These are phyloP conservation scores for Boletus tomentosulus DNA, from an alignment of 768 basidiomycete species.

Conservation along the genomic window DNA sequence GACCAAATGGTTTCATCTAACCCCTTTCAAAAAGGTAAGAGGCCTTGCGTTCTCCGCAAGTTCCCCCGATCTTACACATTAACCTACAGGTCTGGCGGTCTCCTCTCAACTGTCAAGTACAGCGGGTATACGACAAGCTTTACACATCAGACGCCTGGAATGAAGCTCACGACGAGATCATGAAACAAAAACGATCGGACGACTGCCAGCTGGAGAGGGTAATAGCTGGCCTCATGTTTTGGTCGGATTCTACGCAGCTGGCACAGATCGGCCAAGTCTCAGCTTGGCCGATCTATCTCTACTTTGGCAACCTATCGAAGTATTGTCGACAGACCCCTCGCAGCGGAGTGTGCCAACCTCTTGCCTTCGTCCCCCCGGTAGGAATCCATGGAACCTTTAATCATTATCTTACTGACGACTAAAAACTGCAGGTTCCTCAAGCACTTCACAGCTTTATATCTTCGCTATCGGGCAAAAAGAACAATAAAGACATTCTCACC, in stretches of 20 bases:
- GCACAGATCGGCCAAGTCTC: too few species aligned
- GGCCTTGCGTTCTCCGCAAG: constrained; percentile 14
- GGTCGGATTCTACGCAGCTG: too few species aligned
- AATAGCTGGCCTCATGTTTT: background rate
- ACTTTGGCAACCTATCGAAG: too few species aligned
- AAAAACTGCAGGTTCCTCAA: too few species aligned
- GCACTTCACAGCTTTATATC: background rate
- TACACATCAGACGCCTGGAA: background rate
- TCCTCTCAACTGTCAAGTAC: background rate
- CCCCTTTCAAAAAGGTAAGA: background rate
- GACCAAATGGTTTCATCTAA: background rate
- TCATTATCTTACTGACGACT: too few species aligned
- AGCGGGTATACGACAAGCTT: background rate
- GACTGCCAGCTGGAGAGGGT: background rate
- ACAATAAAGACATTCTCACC: background rate
- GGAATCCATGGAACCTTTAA: too few species aligned
- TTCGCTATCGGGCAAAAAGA: background rate
- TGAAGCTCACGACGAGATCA: background rate
- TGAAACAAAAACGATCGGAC: background rate
- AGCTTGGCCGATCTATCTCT: too few species aligned
- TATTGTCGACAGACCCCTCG: too few species aligned
- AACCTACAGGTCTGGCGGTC: background rate
- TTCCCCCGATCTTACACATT: constrained; percentile 13
- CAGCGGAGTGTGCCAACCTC: background rate
- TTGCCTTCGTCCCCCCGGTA: background rate